phyloP scores from a whole-genome alignment of 2,329 filamentous ascomycete species.

The Epichloe hybrida region DNA sequence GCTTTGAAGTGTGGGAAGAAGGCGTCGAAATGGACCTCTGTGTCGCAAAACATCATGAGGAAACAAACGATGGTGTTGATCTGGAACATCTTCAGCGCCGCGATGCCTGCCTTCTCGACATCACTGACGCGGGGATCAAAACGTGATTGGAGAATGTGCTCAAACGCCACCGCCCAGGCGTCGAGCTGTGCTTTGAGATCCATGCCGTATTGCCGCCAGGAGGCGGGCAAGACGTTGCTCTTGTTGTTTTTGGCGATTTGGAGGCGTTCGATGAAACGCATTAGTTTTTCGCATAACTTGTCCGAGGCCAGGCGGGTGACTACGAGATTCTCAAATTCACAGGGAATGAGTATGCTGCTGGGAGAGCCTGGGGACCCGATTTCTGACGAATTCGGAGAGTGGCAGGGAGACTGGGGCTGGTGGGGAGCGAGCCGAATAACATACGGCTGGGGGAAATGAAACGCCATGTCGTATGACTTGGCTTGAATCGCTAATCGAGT shows the following conservation, averaged over 20 bases:
- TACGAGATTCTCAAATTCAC: slow-evolving; percentile 33
- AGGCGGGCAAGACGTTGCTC: slow-evolving; percentile 37
- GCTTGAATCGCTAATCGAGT: slow-evolving; percentile 50
- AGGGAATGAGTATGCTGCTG: slow-evolving; percentile 9
- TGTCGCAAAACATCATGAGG: slow-evolving; percentile 45
- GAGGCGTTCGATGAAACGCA: slow-evolving; percentile 45
- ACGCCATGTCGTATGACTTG: slow-evolving; percentile 56
- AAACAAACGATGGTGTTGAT: slow-evolving; percentile 44
- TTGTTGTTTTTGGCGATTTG: slow-evolving; percentile 33
- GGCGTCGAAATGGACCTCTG: slow-evolving; percentile 38
- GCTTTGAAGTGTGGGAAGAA: slow-evolving; percentile 36
- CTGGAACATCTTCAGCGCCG: slow-evolving; percentile 49
- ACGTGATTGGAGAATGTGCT: slow-evolving; percentile 37
- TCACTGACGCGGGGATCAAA: slow-evolving; percentile 31
- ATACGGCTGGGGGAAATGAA: slow-evolving; percentile 52
- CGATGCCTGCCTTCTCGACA: slow-evolving; percentile 45
- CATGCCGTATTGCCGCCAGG: slow-evolving; percentile 31
- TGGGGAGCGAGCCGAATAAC: slow-evolving; percentile 34
- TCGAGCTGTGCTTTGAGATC: slow-evolving; percentile 37
- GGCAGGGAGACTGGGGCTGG: slow-evolving; percentile 19
- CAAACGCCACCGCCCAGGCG: slow-evolving; percentile 44
- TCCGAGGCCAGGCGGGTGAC: slow-evolving; percentile 46
- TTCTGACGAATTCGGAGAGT: slow-evolving; percentile 20
- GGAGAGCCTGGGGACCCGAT: slow-evolving; percentile 7
- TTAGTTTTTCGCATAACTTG: slow-evolving; percentile 38